These are phyloP conservation scores for Coemansia sp. DNA, from an alignment of 192 early-diverging fungal species.

Conservation along the genomic window DNA sequence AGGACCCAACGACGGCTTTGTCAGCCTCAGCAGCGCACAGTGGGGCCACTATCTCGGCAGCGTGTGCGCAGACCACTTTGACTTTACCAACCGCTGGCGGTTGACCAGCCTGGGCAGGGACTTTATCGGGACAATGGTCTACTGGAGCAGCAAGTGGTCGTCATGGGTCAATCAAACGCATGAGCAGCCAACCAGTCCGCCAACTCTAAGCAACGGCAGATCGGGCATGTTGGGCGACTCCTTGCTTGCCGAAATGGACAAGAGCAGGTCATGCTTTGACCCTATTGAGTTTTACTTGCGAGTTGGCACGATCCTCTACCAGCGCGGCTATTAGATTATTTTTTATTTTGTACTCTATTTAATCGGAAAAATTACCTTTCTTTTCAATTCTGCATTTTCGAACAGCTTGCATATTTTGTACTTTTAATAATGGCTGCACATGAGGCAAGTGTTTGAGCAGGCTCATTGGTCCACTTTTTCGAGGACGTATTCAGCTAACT, in stretches of 20 bases:
- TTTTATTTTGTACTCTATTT: slow-evolving; percentile 2
- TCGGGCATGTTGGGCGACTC: neutral
- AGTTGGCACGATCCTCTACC: slow-evolving; percentile 65
- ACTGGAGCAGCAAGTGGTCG: slow-evolving; percentile 49
- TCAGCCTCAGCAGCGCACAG: slow-evolving; percentile 74
- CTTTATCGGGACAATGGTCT: slow-evolving; percentile 38
- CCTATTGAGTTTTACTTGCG: slow-evolving; percentile 70
- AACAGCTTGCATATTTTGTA: neutral
- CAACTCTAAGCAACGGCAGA: neutral
- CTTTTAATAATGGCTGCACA: neutral
- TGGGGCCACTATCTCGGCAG: slow-evolving; percentile 89
- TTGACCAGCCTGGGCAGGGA: slow-evolving; percentile 37
- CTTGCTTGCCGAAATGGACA: slow-evolving; percentile 1
- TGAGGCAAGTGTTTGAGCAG: neutral
- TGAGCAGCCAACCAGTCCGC: neutral
- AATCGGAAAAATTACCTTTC: neutral
- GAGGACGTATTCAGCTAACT: neutral
- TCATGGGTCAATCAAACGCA: slow-evolving; percentile 30
- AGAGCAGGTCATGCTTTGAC: slow-evolving; percentile 56
- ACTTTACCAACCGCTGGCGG: slow-evolving; percentile 63
- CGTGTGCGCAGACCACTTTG: slow-evolving; percentile 86
- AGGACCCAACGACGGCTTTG: slow-evolving; percentile 92
- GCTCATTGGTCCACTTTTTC: neutral
- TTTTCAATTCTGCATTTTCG: neutral
- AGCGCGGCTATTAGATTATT: slow-evolving; percentile 56